These are phyloP conservation scores for Rhizoclosmatium globosum DNA, from an alignment of 192 early-diverging fungal genomes.

Conservation along the genomic window DNA sequence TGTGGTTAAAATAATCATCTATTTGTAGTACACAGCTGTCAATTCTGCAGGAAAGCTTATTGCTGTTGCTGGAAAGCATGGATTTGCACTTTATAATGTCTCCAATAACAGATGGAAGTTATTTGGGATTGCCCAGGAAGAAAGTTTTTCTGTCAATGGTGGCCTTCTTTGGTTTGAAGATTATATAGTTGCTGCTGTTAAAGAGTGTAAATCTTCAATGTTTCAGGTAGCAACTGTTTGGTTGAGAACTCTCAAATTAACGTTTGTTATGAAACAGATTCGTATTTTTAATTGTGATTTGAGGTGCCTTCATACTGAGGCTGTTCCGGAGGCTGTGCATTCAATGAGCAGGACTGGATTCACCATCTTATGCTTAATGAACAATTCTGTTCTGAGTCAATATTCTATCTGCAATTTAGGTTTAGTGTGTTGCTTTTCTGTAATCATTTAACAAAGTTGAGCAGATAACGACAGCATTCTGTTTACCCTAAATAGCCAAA, in stretches of 20 bases:
- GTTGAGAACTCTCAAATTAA: too few relatives aligned
- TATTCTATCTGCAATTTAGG: slow-evolving; percentile 49
- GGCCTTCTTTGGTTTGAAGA: slow-evolving; percentile 79
- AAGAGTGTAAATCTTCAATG: slow-evolving; percentile 47
- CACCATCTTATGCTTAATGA: slow-evolving; percentile 66
- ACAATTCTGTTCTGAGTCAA: slow-evolving; percentile 65
- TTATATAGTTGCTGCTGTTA: slow-evolving; percentile 73
- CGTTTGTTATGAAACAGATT: slow-evolving; percentile 59
- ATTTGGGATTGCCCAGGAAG: slow-evolving; percentile 84
- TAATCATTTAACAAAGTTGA: too few relatives aligned
- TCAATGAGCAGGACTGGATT: slow-evolving; percentile 63
- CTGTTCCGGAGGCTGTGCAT: slow-evolving; percentile 53
- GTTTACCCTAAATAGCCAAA: too few relatives aligned
- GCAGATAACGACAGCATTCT: too few relatives aligned
- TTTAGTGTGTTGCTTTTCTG: not conserved
- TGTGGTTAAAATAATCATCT: not conserved
- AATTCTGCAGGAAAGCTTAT: slow-evolving; percentile 76
- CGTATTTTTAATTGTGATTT: slow-evolving; percentile 76
- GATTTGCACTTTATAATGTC: slow-evolving; percentile 81
- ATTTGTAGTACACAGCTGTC: slow-evolving; percentile 67
- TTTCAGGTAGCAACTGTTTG: slow-evolving; percentile 46
- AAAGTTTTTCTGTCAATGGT: slow-evolving; percentile 72
- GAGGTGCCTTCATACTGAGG: slow-evolving; percentile 67
- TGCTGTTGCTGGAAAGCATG: slow-evolving; percentile 86
- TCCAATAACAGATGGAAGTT: slow-evolving; percentile 84